Evolutionary conservation across 805 yeast species (phyloP).

Genomic region (Ogataea paradorogensis): DNA sequence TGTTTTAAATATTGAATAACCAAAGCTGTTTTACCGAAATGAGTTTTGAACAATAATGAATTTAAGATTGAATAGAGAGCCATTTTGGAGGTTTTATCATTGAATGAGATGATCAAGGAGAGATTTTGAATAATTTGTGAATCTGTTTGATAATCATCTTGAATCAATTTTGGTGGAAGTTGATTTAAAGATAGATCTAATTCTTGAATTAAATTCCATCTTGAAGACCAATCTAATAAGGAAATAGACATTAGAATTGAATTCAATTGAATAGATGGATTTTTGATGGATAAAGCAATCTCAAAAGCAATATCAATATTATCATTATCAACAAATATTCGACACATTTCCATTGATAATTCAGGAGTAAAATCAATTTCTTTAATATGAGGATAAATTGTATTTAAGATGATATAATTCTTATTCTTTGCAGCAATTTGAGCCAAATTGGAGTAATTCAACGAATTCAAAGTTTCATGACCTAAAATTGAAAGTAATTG

Average conservation of each 20-base stretch:
- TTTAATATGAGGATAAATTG: conserved; percentile 2
- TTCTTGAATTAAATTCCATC: conserved; percentile 14
- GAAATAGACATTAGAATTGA: conserved; percentile 13
- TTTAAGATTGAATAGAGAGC: conserved; percentile 18
- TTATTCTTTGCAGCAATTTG: conserved; percentile 9
- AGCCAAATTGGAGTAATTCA: conserved; percentile 16
- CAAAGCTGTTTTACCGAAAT: conserved; percentile 18
- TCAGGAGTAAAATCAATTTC: conserved; percentile 9
- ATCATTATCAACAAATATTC: conserved; percentile 6
- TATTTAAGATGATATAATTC: conserved; percentile 5
- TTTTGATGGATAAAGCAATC: conserved; percentile 8
- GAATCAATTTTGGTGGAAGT: conserved; percentile 6
- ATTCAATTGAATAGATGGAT: conserved; percentile 1
- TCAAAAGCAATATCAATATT: conserved; percentile 13
- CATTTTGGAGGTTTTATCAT: conserved; percentile 12
- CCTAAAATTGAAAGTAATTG: conserved; percentile 10
- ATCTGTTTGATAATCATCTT: conserved; percentile 8
- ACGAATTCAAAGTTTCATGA: conserved; percentile 1
- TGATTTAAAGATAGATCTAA: conserved; percentile 2
- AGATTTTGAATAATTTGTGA: conserved; percentile 7
- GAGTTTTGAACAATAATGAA: conserved; percentile 17
- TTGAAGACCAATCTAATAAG: conserved; percentile 1
- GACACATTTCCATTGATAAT: conserved; percentile 2
- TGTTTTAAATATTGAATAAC: conserved; percentile 12
- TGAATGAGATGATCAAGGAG: not conserved